A percentile compares a stretch with the other conserved stretches of the same genome.
phyloP scores from a whole-genome alignment of 148 eudicot species.

The Tetragonia tetragonoides region DNA sequence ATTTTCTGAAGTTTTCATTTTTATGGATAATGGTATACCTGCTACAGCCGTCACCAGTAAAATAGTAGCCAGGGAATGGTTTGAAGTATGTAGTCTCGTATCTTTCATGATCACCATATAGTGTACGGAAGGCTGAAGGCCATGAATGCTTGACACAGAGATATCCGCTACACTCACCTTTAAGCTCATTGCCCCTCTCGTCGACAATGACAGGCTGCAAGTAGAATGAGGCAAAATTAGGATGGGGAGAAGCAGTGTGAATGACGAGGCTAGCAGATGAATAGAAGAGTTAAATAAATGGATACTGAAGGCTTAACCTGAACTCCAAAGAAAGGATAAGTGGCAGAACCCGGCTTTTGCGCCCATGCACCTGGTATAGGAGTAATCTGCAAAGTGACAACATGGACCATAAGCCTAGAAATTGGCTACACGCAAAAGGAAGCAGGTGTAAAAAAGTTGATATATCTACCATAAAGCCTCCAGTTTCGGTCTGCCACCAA shows the following conservation, averaged over 20 bases:
- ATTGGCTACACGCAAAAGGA: neutral
- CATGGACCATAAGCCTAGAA: neutral
- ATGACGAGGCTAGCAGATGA: neutral
- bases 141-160: slow-evolving; percentile 85
- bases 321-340: slow-evolving; percentile 97
- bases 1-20: no score
- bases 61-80: slow-evolving; percentile 96
- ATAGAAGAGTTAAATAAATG: neutral
- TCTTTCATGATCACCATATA: slow-evolving; percentile 96
- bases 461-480: slow-evolving; percentile 83
- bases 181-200: slow-evolving; percentile 89
- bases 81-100: slow-evolving; percentile 97
- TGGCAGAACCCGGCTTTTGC: slow-evolving; percentile 98
- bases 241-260: slow-evolving; percentile 5
- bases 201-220: slow-evolving; percentile 96
- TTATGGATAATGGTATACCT: no score
- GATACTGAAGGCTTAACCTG: slow-evolving; percentile 49
- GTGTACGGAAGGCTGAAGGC: slow-evolving; percentile 98
- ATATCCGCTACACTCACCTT: slow-evolving; percentile 96
- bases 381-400: slow-evolving; percentile 60
- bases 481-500: slow-evolving; percentile 99
- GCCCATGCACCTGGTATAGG: slow-evolving; percentile 99
- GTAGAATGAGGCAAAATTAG: slow-evolving; percentile 17
- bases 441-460: slow-evolving; percentile 2
- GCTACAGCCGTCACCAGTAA: slow-evolving; percentile 97